phyloP scores from a whole-genome alignment of 768 basidiomycete species.

The Naematelia encephala region DNA sequence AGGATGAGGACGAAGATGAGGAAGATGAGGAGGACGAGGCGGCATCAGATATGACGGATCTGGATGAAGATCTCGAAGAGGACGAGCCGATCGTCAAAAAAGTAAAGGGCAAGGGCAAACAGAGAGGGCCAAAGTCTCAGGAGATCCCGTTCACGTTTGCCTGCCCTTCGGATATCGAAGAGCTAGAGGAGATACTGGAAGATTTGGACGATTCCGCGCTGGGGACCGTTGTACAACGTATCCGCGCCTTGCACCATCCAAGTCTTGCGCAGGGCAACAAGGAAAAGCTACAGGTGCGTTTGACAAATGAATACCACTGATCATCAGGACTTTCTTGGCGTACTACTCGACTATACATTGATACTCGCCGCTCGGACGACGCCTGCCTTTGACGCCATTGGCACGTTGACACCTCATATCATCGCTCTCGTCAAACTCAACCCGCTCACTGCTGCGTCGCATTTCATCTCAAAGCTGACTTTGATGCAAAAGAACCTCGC shows the following conservation, averaged over 20 bases:
- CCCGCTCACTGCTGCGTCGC: slow-evolving; percentile 71
- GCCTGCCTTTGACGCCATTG: slow-evolving; percentile 62
- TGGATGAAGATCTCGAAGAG: slow-evolving; percentile 21
- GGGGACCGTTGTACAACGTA: slow-evolving; percentile 78
- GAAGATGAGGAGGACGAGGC: slow-evolving; percentile 50
- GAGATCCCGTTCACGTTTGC: slow-evolving; percentile 91
- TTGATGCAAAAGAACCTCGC: slow-evolving; percentile 93
- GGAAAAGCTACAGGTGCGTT: slow-evolving; percentile 75
- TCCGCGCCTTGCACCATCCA: slow-evolving; percentile 84
- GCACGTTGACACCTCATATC: slow-evolving; percentile 71
- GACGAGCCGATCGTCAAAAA: slow-evolving; percentile 55
- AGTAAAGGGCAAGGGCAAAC: slow-evolving; percentile 17
- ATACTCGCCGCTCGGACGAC: slow-evolving; percentile 65
- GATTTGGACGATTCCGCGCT: slow-evolving; percentile 69
- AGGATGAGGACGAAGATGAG: slow-evolving; percentile 51
- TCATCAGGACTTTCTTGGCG: slow-evolving; percentile 63
- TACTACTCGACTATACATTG: slow-evolving; percentile 85
- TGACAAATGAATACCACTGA: not conserved
- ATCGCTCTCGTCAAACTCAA: slow-evolving; percentile 73
- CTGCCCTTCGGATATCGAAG: slow-evolving; percentile 80
- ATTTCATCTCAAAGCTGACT: slow-evolving; percentile 74
- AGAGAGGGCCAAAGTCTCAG: slow-evolving; percentile 38
- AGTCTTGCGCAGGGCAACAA: slow-evolving; percentile 91
- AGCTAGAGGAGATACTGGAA: slow-evolving; percentile 79
- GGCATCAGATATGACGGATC: slow-evolving; percentile 48